These are phyloP conservation scores for Chlorella vulgaris DNA, from an alignment of 139 green algal genomes.

Conservation along the genomic window DNA sequence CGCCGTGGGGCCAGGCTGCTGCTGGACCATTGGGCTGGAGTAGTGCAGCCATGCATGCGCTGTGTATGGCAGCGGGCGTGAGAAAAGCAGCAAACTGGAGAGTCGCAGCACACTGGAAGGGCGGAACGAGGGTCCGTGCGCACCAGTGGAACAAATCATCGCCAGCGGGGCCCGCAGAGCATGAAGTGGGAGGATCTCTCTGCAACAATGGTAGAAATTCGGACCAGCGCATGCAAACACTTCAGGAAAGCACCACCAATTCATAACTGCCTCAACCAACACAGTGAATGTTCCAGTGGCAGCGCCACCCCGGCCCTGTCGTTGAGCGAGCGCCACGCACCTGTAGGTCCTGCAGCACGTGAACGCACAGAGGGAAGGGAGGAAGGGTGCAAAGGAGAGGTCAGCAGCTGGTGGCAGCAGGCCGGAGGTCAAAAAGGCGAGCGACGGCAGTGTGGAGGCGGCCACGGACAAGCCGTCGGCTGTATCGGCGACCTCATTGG, in stretches of 20 bases:
- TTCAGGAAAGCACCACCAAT: neutral
- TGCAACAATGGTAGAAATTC: constrained; percentile 66
- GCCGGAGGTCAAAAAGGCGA: too few species aligned
- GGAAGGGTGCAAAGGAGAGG: neutral
- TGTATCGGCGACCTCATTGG: too few species aligned
- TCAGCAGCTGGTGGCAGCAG: neutral
- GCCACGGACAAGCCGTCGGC: too few species aligned
- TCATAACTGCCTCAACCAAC: neutral
- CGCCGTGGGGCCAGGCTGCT: too few species aligned
- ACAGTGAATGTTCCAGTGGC: too few species aligned
- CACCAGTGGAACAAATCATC: constrained; percentile 95
- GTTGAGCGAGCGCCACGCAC: neutral
- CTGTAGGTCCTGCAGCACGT: constrained; percentile 1
- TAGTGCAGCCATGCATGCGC: neutral
- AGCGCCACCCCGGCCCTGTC: too few species aligned
- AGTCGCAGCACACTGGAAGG: too few species aligned
- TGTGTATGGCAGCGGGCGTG: too few species aligned
- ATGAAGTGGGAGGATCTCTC: constrained; percentile 91
- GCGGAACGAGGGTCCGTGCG: too few species aligned
- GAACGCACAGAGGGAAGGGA: neutral
- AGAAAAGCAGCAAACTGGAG: too few species aligned
- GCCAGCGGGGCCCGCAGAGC: constrained; percentile 79
- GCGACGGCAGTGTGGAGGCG: neutral
- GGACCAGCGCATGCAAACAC: neutral
- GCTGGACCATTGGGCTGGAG: too few species aligned